A percentile compares a stretch with the other conserved stretches of the same genome.
These are phyloP conservation scores for Lavandula angustifolia DNA, from an alignment of 257 asterid genomes.

Conservation along the genomic window DNA sequence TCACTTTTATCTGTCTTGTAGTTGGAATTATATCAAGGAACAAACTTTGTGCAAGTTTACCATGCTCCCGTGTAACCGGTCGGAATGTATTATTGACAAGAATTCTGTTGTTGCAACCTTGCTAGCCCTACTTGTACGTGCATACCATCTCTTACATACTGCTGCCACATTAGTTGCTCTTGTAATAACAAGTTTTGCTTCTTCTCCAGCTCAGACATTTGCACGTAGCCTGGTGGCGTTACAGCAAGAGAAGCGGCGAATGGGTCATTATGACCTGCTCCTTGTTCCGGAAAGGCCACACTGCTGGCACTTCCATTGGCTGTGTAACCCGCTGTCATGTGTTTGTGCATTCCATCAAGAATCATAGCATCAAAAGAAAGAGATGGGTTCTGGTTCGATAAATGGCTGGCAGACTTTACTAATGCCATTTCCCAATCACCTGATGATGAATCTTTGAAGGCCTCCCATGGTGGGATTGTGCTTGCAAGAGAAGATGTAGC, in stretches of 20 bases:
- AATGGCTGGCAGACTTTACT: constrained; percentile 67
- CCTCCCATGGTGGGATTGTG: constrained; percentile 61
- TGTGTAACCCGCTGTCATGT: constrained; percentile 45
- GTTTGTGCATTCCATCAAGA: constrained; percentile 76
- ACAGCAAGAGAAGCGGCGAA: constrained; percentile 64
- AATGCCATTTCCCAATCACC: constrained; percentile 76
- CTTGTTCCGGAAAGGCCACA: constrained; percentile 69
- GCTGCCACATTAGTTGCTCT: constrained; percentile 80
- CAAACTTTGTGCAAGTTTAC: too few relatives aligned
- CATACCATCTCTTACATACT: constrained; percentile 67
- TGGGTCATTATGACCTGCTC: constrained; percentile 44
- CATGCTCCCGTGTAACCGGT: constrained; percentile 26
- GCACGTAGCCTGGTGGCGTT: constrained; percentile 79
- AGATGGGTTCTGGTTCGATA: constrained; percentile 55
- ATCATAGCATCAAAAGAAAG: constrained; percentile 50
- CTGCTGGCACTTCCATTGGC: constrained; percentile 76
- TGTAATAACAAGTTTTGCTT: constrained; percentile 59
- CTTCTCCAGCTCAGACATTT: constrained; percentile 77
- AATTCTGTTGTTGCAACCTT: constrained; percentile 36
- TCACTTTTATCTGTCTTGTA: neutral
- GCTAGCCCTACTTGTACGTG: constrained; percentile 64
- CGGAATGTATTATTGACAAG: constrained; percentile 29
- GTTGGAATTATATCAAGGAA: too few relatives aligned
- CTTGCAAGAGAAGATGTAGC: constrained; percentile 35
- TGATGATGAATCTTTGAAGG: constrained; percentile 44